phyloP scores from a whole-genome alignment of 306 rosid genomes.

The Medicago arabica region DNA sequence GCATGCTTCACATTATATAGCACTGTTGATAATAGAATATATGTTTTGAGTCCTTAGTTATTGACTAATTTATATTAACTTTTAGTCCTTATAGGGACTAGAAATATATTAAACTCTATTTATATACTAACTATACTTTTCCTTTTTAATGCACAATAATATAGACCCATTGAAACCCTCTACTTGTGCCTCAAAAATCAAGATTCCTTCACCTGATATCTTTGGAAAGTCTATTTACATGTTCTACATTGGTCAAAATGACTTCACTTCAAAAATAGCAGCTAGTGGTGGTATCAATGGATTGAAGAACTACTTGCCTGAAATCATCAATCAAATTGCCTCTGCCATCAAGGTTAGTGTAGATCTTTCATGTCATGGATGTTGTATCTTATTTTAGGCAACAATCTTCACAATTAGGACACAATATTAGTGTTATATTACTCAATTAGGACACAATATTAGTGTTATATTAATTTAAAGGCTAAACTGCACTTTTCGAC shows the following conservation, averaged over 20 bases:
- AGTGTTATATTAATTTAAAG: no score
- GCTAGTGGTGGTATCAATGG: slow-evolving; percentile 60
- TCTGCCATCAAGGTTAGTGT: slow-evolving; percentile 64
- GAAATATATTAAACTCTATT: not conserved
- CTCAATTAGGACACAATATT: no score
- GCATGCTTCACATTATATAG: no score
- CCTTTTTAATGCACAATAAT: not conserved
- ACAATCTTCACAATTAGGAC: not conserved
- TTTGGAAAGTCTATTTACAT: slow-evolving; percentile 73
- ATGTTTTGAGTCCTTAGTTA: no score
- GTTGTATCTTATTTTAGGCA: not conserved
- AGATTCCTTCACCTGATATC: slow-evolving; percentile 65
- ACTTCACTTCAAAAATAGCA: slow-evolving; percentile 78
- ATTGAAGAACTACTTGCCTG: slow-evolving; percentile 62
- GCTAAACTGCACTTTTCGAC: no score
- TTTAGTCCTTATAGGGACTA: no score
- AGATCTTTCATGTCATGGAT: not conserved
- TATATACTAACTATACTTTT: not conserved
- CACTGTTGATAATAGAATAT: no score
- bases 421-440: not conserved
- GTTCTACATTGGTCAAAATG: slow-evolving; percentile 90
- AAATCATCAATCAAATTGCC: slow-evolving; percentile 67
- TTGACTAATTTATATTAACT: no score
- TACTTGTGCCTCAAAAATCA: slow-evolving; percentile 42
- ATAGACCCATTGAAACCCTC: not conserved